These are phyloP conservation scores for Areca catechu DNA, from an alignment of 176 grass and related monocot genomes.

Conservation along the genomic window DNA sequence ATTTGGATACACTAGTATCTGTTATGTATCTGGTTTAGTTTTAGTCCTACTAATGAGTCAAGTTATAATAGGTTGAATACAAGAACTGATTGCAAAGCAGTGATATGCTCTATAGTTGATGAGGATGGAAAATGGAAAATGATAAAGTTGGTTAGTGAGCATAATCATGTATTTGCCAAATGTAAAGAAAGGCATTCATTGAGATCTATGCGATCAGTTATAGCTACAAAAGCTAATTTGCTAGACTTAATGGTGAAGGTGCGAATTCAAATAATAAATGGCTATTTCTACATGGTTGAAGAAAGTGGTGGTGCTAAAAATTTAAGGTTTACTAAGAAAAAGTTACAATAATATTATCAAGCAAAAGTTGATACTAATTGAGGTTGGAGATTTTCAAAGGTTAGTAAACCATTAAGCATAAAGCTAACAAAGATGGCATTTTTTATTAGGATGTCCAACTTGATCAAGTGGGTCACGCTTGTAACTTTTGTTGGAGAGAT, in stretches of 20 bases:
- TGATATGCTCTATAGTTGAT: constrained; percentile 56
- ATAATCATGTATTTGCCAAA: constrained; percentile 57
- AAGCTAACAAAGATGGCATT: constrained; percentile 52
- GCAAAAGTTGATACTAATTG: no score
- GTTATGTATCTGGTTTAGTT: no score
- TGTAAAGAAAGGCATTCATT: constrained; percentile 62
- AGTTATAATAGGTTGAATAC: constrained; percentile 68
- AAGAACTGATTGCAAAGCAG: no score
- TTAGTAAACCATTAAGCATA: constrained; percentile 45
- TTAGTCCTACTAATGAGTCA: no score
- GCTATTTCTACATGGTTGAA: no score
- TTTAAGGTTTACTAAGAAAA: no score
- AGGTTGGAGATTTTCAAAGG: constrained; percentile 39
- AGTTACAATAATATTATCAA: no score
- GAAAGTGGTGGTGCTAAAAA: no score
- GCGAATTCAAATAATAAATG: constrained; percentile 25
- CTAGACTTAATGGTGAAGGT: constrained; percentile 39
- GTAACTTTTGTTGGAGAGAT: constrained; percentile 74
- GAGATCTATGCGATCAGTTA: constrained; percentile 63
- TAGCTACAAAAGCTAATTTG: constrained; percentile 46
- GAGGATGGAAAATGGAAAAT: constrained; percentile 57
- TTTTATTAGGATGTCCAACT: constrained; percentile 49
- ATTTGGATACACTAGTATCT: no score
- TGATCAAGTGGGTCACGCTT: constrained; percentile 39
- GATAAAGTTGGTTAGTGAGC: constrained; percentile 56